phyloP scores from a whole-genome alignment of 1,284 basidiomycete species.

The Leccinum solheimii region DNA sequence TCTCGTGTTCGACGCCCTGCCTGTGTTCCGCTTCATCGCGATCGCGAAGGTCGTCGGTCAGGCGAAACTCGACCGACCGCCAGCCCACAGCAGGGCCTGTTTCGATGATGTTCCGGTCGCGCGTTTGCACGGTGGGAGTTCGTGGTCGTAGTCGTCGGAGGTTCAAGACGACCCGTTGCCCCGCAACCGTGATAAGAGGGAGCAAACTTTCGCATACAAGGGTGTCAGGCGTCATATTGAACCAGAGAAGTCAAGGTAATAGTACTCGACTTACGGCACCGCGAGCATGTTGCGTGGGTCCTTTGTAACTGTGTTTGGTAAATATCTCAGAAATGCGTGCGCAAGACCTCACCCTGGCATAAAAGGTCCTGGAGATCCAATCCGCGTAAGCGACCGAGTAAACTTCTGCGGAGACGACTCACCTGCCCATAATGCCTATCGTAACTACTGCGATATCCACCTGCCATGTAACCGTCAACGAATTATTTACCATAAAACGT shows the following conservation, averaged over 20 bases:
- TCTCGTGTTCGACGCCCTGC: neutral
- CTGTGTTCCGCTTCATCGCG: neutral
- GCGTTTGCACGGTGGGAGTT: neutral
- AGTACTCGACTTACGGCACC: neutral
- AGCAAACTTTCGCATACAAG: neutral
- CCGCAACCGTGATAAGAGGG: slow-evolving; percentile 5
- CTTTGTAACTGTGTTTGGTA: neutral
- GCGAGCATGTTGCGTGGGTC: neutral
- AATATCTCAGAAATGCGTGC: neutral
- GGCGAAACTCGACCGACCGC: neutral
- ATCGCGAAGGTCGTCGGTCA: neutral
- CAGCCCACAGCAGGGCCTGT: neutral
- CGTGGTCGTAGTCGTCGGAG: slow-evolving; percentile 1
- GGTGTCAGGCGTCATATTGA: neutral
- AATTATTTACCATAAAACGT: neutral
- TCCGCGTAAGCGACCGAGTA: neutral
- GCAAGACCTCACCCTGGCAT: neutral
- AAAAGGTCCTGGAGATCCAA: neutral
- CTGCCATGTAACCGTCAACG: neutral
- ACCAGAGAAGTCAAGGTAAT: neutral
- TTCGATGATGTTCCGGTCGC: neutral
- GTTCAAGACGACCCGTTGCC: slow-evolving; percentile 12
- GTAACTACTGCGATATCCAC: neutral
- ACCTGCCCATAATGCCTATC: neutral
- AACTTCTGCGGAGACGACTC: neutral